These are phyloP conservation scores for Rubroboletus pulcherrimus DNA, from an alignment of 768 basidiomycete genomes.

Conservation along the genomic window DNA sequence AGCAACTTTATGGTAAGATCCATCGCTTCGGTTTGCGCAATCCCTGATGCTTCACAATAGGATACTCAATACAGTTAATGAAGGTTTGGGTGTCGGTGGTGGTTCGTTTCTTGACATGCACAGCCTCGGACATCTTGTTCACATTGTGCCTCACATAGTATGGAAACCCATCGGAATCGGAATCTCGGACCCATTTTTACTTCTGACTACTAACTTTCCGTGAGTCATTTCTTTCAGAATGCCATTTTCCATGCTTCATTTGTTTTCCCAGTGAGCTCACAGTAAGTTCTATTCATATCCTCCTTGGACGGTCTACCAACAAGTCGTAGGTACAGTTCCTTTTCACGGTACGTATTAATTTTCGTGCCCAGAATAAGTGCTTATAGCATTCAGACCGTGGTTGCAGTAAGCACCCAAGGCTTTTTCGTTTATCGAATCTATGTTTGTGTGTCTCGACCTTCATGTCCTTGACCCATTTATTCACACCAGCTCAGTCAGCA, in stretches of 20 bases:
- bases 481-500: neutral
- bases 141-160: neutral
- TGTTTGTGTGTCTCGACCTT: neutral
- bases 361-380: neutral
- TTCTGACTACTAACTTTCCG: neutral
- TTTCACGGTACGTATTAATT: neutral
- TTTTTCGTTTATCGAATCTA: conserved; percentile 17
- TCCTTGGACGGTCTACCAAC: neutral
- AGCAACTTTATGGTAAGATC: conserved; percentile 6
- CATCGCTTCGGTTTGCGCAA: accelerated
- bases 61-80: conserved; percentile 10
- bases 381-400: conserved; percentile 5
- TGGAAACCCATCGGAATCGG: too few species aligned
- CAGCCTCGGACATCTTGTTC: neutral
- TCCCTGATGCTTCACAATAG: neutral
- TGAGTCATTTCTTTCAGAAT: neutral
- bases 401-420: conserved; percentile 2
- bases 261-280: conserved; percentile 1
- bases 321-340: conserved; percentile 1
- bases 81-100: conserved; percentile 4
- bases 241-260: neutral
- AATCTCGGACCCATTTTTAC: too few species aligned
- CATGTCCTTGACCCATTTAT: neutral
- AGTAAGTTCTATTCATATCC: neutral
- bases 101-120: conserved; percentile 1